A percentile compares a stretch with the other conserved stretches of the same genome.
Evolutionary conservation across 345 rosid genomes (phyloP).

Genomic region (Bruguiera gymnorhiza): DNA sequence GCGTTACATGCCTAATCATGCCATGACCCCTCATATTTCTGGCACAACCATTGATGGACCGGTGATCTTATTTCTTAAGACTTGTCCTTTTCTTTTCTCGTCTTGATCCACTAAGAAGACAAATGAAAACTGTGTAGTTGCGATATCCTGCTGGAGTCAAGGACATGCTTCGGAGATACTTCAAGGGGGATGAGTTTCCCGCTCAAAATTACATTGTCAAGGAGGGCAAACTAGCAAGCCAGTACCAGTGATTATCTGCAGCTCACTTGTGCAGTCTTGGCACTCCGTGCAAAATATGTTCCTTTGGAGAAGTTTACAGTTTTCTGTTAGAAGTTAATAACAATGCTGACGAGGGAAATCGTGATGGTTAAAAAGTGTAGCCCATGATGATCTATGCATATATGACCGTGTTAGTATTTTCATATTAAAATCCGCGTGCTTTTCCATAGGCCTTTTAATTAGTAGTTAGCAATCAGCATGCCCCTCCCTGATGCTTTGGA

Average conservation of each 20-base stretch:
- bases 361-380: background rate
- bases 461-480: no score
- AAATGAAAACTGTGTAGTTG: constrained; percentile 40
- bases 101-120: constrained; percentile 1
- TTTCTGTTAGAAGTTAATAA: constrained; percentile 1
- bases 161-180: constrained; percentile 90
- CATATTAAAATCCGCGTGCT: no score
- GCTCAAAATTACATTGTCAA: constrained; percentile 75
- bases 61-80: constrained; percentile 30
- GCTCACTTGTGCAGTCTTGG: background rate
- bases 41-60: constrained; percentile 97
- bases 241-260: constrained; percentile 48
- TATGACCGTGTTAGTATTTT: background rate
- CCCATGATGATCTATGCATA: background rate
- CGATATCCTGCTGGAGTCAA: constrained; percentile 85
- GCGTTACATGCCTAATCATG: constrained; percentile 98
- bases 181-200: constrained; percentile 88
- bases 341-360: background rate
- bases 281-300: background rate
- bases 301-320: background rate
- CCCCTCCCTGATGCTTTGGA: no score
- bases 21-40: constrained; percentile 97
- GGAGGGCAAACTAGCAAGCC: constrained; percentile 77
- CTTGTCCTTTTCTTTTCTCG: background rate
- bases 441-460: no score